Percentiles rank a stretch among this genome's conserved stretches.
phyloP scores from a whole-genome alignment of 352 stramenopile species.

The Pythium monospermum region DNA sequence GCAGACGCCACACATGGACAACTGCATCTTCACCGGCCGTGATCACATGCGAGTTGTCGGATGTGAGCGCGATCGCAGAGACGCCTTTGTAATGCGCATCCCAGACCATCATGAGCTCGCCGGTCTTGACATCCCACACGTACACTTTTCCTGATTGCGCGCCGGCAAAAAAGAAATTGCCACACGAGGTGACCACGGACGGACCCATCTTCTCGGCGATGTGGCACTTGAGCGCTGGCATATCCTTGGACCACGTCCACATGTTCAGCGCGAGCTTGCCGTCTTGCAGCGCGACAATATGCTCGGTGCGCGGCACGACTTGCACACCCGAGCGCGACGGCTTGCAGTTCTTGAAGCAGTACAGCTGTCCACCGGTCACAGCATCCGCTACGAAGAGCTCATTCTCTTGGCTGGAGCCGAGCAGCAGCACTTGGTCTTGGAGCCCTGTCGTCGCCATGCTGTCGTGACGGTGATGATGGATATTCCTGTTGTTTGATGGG shows the following conservation, averaged over 20 bases:
- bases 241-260: constrained; percentile 62
- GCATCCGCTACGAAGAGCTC: constrained; percentile 61
- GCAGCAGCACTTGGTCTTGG: constrained; percentile 54
- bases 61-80: constrained; percentile 54
- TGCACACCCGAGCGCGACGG: constrained; percentile 44
- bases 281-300: constrained; percentile 61
- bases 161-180: constrained; percentile 71
- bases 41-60: constrained; percentile 73
- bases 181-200: constrained; percentile 44
- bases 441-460: constrained; percentile 44
- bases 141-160: constrained; percentile 81
- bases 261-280: constrained; percentile 64
- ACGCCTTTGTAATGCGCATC: constrained; percentile 87
- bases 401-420: constrained; percentile 63
- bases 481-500: background rate
- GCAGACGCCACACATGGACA: constrained; percentile 72
- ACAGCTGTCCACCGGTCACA: constrained; percentile 54
- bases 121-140: constrained; percentile 80
- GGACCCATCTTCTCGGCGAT: constrained; percentile 72
- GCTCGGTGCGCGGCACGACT: constrained; percentile 55
- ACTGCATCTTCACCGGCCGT: constrained; percentile 79
- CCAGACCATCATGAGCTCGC: constrained; percentile 72
- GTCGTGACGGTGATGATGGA: background rate
- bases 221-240: constrained; percentile 69
- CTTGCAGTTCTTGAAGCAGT: constrained; percentile 70